Evolutionary conservation across 768 basidiomycete genomes (phyloP), one percentile per base, ranked within the genome.

Genomic region (Boletus tomentosulus): DNA sequence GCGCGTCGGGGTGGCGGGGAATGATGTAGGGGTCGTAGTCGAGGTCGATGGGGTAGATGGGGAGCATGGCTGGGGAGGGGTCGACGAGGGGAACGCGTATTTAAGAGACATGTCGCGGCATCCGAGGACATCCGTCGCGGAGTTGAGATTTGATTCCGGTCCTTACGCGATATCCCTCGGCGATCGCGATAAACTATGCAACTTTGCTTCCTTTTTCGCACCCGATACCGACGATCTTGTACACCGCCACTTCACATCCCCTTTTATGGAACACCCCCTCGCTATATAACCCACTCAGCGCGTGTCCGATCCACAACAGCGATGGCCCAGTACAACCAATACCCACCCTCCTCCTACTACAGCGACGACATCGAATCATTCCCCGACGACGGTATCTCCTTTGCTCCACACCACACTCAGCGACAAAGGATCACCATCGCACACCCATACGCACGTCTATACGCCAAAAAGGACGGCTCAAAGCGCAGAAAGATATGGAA

Each of bases 401-500:
- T 66, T 33, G 5, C 56, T 2, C 46, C 37, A 38, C 51, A 4
- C 54, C 57, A 41, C 44, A 34, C 65, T 63, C 35, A 25, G 24
- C 10, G 42, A 33, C 19, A 55, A 11, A 60, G 69, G 25, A 65
- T 72, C 46, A 64, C 69, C 54, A 76, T 86, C 52, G 71, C 78
- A 0, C 85, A 87, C 56, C 86, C 86, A 0, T 88, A 88, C 57
- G 83, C 86, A 6, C 81, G 86, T 52, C 76, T 87, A 10, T 79
- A 81, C 57, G 83, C 84, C 4, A 84, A 83, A 64, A 82, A 82
- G 44, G 78, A 80, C 46, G 78, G 78, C 46, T 75, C 78, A 6
- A 88, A 88, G 68, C 81, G 84, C 4, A 78, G 87, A 16, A 85
- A 83, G 63, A 85, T 86, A 15, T 90, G 88, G 88, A 85, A 84